Conservation (phyloP, 441 rosid species). For the Theobroma grandiflorum region DNA sequence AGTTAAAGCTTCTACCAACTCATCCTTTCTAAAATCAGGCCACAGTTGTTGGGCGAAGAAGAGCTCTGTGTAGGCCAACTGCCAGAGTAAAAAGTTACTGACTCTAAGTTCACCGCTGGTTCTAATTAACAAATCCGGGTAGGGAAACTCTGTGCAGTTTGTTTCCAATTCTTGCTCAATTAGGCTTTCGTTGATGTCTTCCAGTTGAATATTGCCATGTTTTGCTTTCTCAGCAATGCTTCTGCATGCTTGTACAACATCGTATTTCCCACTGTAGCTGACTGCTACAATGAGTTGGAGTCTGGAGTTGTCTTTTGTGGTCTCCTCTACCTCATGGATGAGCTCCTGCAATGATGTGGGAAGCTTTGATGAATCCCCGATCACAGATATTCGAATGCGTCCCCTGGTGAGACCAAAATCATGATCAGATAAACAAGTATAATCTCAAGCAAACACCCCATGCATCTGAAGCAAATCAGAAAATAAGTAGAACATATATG, state of each 20-base stretch:
- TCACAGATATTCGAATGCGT: slow-evolving; percentile 57
- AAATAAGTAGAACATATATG: neutral
- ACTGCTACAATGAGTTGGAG: slow-evolving; percentile 80
- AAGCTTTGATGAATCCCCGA: slow-evolving; percentile 77
- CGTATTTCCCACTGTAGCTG: slow-evolving; percentile 80
- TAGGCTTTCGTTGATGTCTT: slow-evolving; percentile 60
- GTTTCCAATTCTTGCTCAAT: slow-evolving; percentile 73
- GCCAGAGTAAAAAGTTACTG: slow-evolving; percentile 88
- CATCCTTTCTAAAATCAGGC: slow-evolving; percentile 81
- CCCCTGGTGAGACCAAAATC: slow-evolving; percentile 38
- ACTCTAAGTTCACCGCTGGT: slow-evolving; percentile 81
- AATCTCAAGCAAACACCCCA: neutral
- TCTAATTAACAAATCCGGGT: slow-evolving; percentile 77
- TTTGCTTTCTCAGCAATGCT: slow-evolving; percentile 62
- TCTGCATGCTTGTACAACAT: slow-evolving; percentile 71
- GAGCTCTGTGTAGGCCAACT: slow-evolving; percentile 83
- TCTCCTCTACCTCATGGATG: slow-evolving; percentile 54
- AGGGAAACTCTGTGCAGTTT: slow-evolving; percentile 58
- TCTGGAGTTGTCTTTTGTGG: slow-evolving; percentile 52
- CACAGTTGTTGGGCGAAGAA: slow-evolving; percentile 66
- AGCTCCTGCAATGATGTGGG: slow-evolving; percentile 48
- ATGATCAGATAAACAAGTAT: neutral
- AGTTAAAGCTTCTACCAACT: slow-evolving; percentile 62
- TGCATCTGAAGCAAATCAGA: neutral
- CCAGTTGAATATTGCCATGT: slow-evolving; percentile 51